Evolutionary conservation across 2,329 filamentous ascomycete species (phyloP), one percentile per base, ranked within the genome.

Genomic region (Monosporascus sp.): DNA sequence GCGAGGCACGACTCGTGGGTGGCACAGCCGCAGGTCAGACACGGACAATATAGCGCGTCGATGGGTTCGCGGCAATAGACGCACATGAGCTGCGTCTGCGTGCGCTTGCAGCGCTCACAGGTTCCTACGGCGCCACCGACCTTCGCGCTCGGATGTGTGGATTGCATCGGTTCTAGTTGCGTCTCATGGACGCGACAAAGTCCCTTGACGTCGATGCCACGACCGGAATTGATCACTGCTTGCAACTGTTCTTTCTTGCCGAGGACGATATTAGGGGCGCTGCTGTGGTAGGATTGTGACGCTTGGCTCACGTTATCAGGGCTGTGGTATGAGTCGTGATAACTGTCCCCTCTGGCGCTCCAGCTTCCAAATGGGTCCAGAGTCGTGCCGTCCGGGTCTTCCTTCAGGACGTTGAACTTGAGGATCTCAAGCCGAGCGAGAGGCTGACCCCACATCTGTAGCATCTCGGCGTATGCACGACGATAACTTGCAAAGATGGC

Each of bases 321-420:
- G 45, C 63, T 72, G 18, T 68, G 63, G 48, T 65, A 62, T 6
- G 62, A 63, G n/a, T 75, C 74, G 37, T 69, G 69, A 20, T 71
- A 64, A 44, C 70, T 71, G 50, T 69, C 54, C 18, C 58, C 61
- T 15, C 56, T 62, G 22, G 58, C 59, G 44, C 58, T 56, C 43
- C 43, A 46, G 22, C 8, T 46, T 3, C 58, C 55, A 4, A 65
- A 63, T 3, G 60, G 54, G 4, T 50, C 47, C 22, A 64, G 54
- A 20, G 68, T 62, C 43, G 57, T 22, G 52, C 65, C 60, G 47
- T 60, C 56, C 20, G 65, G 65, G 47, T 77, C 74, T 25, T 80
- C 78, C 51, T 79, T 79, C 39, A 87, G 70, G 4, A 82, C 77
- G 56, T 87, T 87, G 62, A 87, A 88, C 62, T 88, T 88, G 69